Evolutionary conservation across 148 eudicot species (phyloP), one percentile per base, ranked within the genome.

Genomic region (Cornus suecica): DNA sequence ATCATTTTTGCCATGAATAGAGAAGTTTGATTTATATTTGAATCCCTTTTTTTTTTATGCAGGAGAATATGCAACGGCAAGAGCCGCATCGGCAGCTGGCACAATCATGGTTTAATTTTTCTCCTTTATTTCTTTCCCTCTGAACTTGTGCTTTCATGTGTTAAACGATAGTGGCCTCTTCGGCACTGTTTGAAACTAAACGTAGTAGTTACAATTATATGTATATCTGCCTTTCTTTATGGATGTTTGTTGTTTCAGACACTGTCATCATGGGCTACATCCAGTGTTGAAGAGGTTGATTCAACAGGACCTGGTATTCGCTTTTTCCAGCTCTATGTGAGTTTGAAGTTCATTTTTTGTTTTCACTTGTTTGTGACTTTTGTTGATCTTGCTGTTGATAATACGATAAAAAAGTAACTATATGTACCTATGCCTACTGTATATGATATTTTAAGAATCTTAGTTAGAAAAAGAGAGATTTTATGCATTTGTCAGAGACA

Each of bases 241-340:
- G 72, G 23, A 3, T 74, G 69, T 52, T 83, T 69, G 10, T 61
- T 72, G 2, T 75, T 81, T 25, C 83, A 94, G 98, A 89, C 96
- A 66, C 74, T 94, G 29, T 94, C 97, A 37, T 85, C 97, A 11
- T 80, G 87, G 90, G 89, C 84, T 82, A 94, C 96, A 72, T 92
- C 86, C 15, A 94, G 91, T 67, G 90, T 90, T 29, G 98, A 94
- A 87, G 98, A 94, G 84, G 91, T 94, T 79, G 89, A 97, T 54
- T 88, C 97, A 71, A 88, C 93, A 41, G 98, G 96, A 64, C 85
- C 87, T 45, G 98, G 96, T 52, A 75, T 88, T 80, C 91, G 90
- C 4, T 94, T 92, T 82, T 89, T 92, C 80, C 97, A 94, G 82
- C 97, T 94, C 70, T 92, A 90, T 83, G 97, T 94, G 82, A 89